Base-by-base conservation (phyloP, 495 filamentous ascomycete genomes). In the Neurospora sp. region DNA sequence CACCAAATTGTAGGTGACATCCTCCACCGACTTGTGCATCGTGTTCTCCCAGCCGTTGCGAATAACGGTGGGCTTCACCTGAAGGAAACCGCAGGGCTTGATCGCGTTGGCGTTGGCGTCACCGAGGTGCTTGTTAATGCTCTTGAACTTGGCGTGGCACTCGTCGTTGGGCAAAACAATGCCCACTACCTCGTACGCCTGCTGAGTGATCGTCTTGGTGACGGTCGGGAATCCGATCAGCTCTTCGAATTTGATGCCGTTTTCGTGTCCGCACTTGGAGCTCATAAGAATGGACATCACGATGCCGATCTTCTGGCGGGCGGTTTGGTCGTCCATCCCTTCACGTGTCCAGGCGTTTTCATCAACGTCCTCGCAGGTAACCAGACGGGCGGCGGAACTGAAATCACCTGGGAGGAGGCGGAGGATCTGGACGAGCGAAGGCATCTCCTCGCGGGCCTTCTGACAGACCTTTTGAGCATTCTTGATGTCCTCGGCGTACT, bases 401-500 rank as follows among this genome's bases (percentile, higher is more conserved):
- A 97, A 97, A 65, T 82, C 75, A 6, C 94, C 94, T 0, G 93
- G 94, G 8, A 92, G 85, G 3, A 80, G 72, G 3, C 72, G 68
- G 3, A 83, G 79, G 20, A 90, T 78, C 14, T 87, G 78, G 20
- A 82, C 75, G 44, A 88, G 86, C 61, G 87, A 83, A 75, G 87
- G 86, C 12, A 94, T 79, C 78, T 98, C 93, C 22, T 84, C 82
- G 9, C 88, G 84, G 14, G 92, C 93, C 35, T 85, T 75, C 37
- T 91, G 87, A 76, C 94, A 97, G 48, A 94, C 79, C 3, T 76
- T 78, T 31, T 90, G 85, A 3, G 94, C 94, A 3, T 84, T 84
- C 38, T 87, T 79, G 69, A 98, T 85, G 74, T 92, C 87, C 1
- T 85, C 83, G 1, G 76, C 82, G 79, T 94, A 90, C 75, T 99